These are phyloP conservation scores for Tothia fuscella DNA, from an alignment of 2,329 filamentous ascomycete species.

Conservation along the genomic window DNA sequence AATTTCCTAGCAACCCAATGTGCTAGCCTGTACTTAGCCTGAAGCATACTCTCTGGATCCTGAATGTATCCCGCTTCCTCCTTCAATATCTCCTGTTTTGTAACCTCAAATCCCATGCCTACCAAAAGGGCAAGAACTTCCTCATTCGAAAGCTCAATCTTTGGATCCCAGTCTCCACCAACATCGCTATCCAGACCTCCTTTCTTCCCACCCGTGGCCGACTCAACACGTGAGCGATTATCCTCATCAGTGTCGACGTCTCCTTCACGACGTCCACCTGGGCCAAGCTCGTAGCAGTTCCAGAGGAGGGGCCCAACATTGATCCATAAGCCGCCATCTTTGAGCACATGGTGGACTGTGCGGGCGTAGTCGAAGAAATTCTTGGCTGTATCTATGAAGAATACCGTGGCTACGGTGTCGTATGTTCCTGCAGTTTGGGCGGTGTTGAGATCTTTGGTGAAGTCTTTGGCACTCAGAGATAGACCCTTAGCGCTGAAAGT, in stretches of 20 bases:
- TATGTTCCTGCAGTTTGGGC: constrained; percentile 49
- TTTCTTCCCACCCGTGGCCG: neutral
- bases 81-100: too few relatives aligned
- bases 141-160: constrained; percentile 71
- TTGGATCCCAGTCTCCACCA: constrained; percentile 45
- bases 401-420: constrained; percentile 5
- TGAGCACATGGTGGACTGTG: constrained; percentile 1
- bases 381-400: constrained; percentile 11
- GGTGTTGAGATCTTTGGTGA: constrained; percentile 76
- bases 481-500: constrained; percentile 44
- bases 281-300: constrained; percentile 77
- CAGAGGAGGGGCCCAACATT: constrained; percentile 43
- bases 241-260: constrained; percentile 5
- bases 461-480: constrained; percentile 54
- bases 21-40: too few relatives aligned
- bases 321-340: constrained; percentile 5
- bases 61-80: too few relatives aligned
- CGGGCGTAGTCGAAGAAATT: constrained; percentile 8
- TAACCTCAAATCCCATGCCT: constrained; percentile 65
- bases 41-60: too few relatives aligned
- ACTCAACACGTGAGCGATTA: neutral
- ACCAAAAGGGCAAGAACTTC: constrained; percentile 70
- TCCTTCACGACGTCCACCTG: constrained; percentile 39
- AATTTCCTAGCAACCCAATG: too few relatives aligned
- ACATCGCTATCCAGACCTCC: constrained; percentile 55